Evolutionary conservation across 2,329 filamentous ascomycete species (phyloP).

Genomic region (Knufia fluminis): DNA sequence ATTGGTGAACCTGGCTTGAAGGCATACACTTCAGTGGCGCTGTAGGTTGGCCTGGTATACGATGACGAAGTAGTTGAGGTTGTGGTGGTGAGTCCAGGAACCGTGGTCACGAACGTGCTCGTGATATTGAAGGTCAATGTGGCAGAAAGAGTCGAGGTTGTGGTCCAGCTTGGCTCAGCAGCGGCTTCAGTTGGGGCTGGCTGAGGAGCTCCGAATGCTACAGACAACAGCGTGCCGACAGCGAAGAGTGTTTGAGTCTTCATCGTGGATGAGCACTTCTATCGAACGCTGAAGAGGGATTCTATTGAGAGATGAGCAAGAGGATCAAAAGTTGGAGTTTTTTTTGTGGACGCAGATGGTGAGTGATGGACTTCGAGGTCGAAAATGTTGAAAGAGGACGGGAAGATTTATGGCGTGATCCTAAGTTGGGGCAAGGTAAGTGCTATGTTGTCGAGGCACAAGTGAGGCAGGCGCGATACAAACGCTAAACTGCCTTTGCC

Average conservation of each 20-base stretch:
- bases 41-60: conserved; percentile 12
- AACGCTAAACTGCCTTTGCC: background rate
- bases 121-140: conserved; percentile 11
- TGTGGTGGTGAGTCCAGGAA: background rate
- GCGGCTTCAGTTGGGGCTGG: background rate
- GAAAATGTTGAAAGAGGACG: no score
- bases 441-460: background rate
- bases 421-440: background rate
- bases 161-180: background rate
- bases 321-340: background rate
- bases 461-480: background rate
- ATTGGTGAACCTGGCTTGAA: conserved; percentile 40
- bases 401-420: no score
- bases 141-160: conserved; percentile 9
- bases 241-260: background rate
- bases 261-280: background rate
- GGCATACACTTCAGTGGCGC: conserved; percentile 37
- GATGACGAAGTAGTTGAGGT: background rate
- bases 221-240: background rate
- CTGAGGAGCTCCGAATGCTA: conserved; percentile 7
- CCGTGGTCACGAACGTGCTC: conserved; percentile 10
- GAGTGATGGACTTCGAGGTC: no score
- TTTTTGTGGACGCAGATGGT: no score
- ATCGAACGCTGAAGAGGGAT: background rate
- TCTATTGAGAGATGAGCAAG: background rate